A percentile compares a stretch with the other conserved stretches of the same genome.
phyloP scores from a whole-genome alignment of 2,329 filamentous ascomycete species.

The Chrysosphaeria jannelii region DNA sequence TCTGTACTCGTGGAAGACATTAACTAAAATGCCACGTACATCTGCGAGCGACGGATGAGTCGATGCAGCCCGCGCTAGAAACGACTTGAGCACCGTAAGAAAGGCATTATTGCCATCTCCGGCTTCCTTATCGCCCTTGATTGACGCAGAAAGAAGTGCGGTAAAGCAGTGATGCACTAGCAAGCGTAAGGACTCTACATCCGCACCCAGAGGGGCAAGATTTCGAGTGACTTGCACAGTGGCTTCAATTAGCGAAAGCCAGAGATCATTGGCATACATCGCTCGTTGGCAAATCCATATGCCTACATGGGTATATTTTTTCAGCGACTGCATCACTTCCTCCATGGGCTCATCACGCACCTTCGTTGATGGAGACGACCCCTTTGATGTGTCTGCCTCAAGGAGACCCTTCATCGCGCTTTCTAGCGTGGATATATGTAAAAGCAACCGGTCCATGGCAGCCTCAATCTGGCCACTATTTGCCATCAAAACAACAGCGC shows the following conservation, averaged over 20 bases:
- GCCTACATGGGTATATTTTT: slow-evolving; percentile 76
- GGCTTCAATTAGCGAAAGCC: slow-evolving; percentile 28
- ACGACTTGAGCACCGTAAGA: slow-evolving; percentile 63
- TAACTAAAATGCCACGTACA: slow-evolving; percentile 53
- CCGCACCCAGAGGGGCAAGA: slow-evolving; percentile 15
- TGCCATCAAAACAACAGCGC: slow-evolving; percentile 70
- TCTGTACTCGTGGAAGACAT: slow-evolving; percentile 82
- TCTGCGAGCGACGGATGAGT: slow-evolving; percentile 69
- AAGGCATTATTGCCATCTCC: slow-evolving; percentile 41
- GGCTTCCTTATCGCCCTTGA: background rate
- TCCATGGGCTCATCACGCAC: no score
- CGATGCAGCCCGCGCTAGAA: slow-evolving; percentile 53
- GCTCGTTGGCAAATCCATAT: slow-evolving; percentile 88
- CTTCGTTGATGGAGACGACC: no score
- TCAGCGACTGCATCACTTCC: slow-evolving; percentile 44
- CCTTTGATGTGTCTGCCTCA: slow-evolving; percentile 7
- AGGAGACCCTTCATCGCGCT: slow-evolving; percentile 48
- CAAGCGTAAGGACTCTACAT: slow-evolving; percentile 35
- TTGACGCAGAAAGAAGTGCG: slow-evolving; percentile 33
- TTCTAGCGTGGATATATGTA: slow-evolving; percentile 52
- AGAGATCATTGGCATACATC: slow-evolving; percentile 29
- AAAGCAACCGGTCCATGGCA: slow-evolving; percentile 63
- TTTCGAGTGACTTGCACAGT: slow-evolving; percentile 32
- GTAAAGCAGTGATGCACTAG: slow-evolving; percentile 81
- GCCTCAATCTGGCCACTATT: slow-evolving; percentile 56